Base-by-base conservation (phyloP, 352 stramenopile species). In the Phytophthora pini region DNA sequence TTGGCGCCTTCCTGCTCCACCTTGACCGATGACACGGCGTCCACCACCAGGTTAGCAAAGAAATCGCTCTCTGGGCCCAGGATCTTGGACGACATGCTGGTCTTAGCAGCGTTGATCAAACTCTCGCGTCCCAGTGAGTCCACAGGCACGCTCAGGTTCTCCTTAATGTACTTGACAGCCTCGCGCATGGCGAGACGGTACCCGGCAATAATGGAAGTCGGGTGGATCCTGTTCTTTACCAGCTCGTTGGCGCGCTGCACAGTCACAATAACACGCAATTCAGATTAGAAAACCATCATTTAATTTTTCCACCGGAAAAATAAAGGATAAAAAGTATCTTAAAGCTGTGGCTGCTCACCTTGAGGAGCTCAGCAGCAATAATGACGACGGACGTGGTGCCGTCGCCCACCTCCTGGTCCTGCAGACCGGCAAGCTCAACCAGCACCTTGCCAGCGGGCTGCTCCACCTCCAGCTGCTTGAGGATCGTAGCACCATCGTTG, bases 401-500 rank as follows among this genome's bases (percentile, higher is more conserved):
- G 75, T 99, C 98, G 59, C 98, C 98, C 44, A 99, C 98, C 77
- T 99, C 97, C 65, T 99, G 90, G 82, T 99, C 98, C 80, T 99
- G 98, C 27, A 99, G 83, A 45, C 98, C 93, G 1, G 97, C 97
- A 13, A 99, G 85, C 73, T 99, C 98, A 5, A 99, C 97, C 7
- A 99, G 80, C 11, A 99, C 96, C 61, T 99, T 99, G 27, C 97
- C 98, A 2, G 98, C 98, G 26, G 98, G 98, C 79, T 99, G 98
- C 70, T 99, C 97, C 9, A 99, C 98, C 65, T 99, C 97, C 32
- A 99, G 82, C 69, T 98, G 97, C 84, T 99, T 98, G 48, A 99
- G 83, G 75, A 99, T 99, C 36, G 98, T 99, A n/a, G 98, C 98
- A 49, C 98, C 98, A 71, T 99, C 98, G 82, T 99, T 99, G 15